Evolutionary conservation across 2,329 filamentous ascomycete species (phyloP).

Genomic region (Endoconidiophora polonica): DNA sequence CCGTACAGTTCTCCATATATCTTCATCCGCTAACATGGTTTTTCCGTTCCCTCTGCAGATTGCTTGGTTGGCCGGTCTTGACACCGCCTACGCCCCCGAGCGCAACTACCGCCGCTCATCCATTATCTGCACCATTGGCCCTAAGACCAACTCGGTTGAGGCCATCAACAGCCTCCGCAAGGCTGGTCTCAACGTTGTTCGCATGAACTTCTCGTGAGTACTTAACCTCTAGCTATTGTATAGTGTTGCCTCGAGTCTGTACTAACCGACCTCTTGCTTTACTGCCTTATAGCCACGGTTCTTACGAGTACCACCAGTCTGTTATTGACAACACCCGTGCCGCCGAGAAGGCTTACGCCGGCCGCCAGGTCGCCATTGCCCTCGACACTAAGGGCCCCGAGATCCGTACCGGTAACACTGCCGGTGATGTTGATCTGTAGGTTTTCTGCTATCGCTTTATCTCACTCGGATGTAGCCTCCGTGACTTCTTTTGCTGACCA

Average conservation of each 20-base stretch:
- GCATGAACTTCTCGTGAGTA: conserved; percentile 71
- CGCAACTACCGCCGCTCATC: conserved; percentile 91
- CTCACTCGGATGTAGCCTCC: not conserved
- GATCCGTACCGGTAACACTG: conserved; percentile 49
- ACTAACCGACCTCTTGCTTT: not conserved
- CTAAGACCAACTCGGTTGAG: conserved; percentile 96
- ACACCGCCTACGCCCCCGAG: conserved; percentile 74
- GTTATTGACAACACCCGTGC: conserved; percentile 91
- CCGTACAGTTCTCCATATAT: too few relatives aligned
- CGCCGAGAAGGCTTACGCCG: conserved; percentile 60
- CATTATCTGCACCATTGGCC: conserved; percentile 97
- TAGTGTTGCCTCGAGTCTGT: not conserved
- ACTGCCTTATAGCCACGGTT: conserved; percentile 30
- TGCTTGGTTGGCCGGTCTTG: conserved; percentile 52
- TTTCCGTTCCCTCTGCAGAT: conserved; percentile 22
- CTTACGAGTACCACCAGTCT: conserved; percentile 91
- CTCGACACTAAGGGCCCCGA: conserved; percentile 55
- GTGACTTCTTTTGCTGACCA: not conserved
- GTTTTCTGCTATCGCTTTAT: not conserved
- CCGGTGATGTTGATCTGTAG: conserved; percentile 66
- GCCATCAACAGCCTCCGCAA: conserved; percentile 88
- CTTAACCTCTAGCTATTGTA: conserved; percentile 19
- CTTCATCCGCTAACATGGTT: too few relatives aligned
- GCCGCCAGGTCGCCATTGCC: conserved; percentile 87
- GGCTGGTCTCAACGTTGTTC: conserved; percentile 89